Percentiles rank a stretch among this genome's conserved stretches.
Evolutionary conservation across 2,329 filamentous ascomycete species (phyloP).

Genomic region (Nigrograna mackinnonii): DNA sequence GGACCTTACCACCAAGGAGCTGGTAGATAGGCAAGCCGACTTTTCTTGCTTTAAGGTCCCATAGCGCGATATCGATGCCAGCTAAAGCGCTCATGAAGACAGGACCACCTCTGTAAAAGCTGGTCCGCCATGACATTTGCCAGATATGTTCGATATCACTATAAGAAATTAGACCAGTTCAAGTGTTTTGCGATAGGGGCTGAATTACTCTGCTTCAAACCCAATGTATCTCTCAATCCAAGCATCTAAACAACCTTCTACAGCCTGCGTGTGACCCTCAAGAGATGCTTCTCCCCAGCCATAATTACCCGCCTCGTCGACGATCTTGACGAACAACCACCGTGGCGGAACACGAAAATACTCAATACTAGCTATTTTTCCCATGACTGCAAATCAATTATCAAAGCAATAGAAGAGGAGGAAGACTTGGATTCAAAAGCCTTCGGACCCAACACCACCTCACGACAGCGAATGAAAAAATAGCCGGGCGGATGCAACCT

Average conservation of each 20-base stretch:
- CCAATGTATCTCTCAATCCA: constrained; percentile 66
- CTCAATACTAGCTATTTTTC: constrained; percentile 67
- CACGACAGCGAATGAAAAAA: no score
- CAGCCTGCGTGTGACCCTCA: constrained; percentile 73
- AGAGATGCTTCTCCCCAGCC: constrained; percentile 78
- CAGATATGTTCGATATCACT: constrained; percentile 82
- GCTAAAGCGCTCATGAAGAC: constrained; percentile 80
- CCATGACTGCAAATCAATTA: no score
- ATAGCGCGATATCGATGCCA: constrained; percentile 78
- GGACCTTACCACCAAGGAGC: constrained; percentile 73
- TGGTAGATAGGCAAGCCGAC: constrained; percentile 72
- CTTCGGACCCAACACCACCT: no score
- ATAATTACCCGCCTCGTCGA: constrained; percentile 64
- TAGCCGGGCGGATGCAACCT: no score
- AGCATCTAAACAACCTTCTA: constrained; percentile 73
- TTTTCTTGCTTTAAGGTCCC: constrained; percentile 73
- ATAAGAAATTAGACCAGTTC: not conserved
- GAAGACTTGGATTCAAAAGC: no score
- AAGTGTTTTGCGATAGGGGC: not conserved
- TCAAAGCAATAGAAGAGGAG: no score
- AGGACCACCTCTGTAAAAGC: constrained; percentile 77
- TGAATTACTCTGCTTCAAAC: constrained; percentile 68
- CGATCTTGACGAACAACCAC: constrained; percentile 79
- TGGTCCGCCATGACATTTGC: constrained; percentile 70
- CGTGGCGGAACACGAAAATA: constrained; percentile 76